Evolutionary conservation across 2,329 filamentous ascomycete genomes (phyloP), one percentile per base, ranked within the genome.

Genomic region (Fusarium sp.): DNA sequence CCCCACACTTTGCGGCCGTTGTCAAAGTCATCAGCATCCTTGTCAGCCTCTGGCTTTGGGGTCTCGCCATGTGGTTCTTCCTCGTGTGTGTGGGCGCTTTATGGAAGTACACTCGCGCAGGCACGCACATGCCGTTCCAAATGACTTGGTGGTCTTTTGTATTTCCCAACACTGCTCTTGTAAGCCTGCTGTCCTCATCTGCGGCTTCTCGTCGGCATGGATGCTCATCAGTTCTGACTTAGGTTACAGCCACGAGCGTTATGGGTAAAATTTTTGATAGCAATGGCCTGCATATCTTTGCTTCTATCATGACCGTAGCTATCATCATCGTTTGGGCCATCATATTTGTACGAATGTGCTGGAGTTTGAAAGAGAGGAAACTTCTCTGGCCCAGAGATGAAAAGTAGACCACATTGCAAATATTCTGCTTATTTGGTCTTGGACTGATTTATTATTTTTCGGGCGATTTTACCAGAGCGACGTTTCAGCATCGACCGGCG

Each of bases 91-190:
- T 92, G n/a, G 90, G 91, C 4, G 91, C 91, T 3, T 86, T 95
- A 60, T 91, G 86, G 84, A 90, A 88, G 29, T 89, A 90, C 49
- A 82, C 89, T 20, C 81, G 83, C 0, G 76, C 80, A 4, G 80
- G 85, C 13, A 84, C 85, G 36, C 85, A 83, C 59, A 87, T 94
- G 81, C 85, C 88, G 6, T 96, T 94, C 73, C 90, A 91, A 18
- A 94, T 96, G 91, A 92, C 90, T 3, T 96, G 92, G 89, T 96
- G 90, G 78, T 92, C 88, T 5, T 95, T 94, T 76, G 85, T 94
- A 7, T 94, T 94, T 72, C 91, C 92, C 3, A 93, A 94, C 70
- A 94, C 91, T 1, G 91, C 90, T 0, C 79, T 93, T 60, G 86
- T 78, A 73, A 49, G 75, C 52, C 37, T 11, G 20, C 21, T 45